Percentiles rank a stretch among this genome's conserved stretches.
Conservation (phyloP, 2,329 filamentous ascomycete species). For the Venturia nashicola region DNA sequence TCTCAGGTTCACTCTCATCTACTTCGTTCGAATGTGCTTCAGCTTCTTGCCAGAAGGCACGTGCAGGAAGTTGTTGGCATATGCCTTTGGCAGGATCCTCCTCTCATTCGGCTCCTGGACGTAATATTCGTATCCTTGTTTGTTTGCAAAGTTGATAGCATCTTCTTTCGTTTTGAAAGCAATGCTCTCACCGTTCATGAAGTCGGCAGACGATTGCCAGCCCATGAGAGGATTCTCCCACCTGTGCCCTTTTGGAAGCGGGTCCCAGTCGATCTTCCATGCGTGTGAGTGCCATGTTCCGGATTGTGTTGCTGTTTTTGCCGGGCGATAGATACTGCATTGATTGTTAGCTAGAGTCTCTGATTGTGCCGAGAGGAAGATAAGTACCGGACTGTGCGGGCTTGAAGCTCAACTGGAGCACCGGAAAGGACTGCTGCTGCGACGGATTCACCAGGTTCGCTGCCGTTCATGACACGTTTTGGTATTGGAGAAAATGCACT, state of each 20-base stretch:
- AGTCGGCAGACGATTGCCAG: slow-evolving; percentile 92
- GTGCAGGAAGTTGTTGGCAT: slow-evolving; percentile 93
- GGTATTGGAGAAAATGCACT: slow-evolving; percentile 88
- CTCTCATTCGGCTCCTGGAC: slow-evolving; percentile 92
- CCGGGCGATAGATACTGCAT: slow-evolving; percentile 76
- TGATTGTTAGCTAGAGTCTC: neutral
- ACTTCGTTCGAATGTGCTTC: slow-evolving; percentile 70
- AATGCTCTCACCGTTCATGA: slow-evolving; percentile 86
- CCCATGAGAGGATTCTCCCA: slow-evolving; percentile 99
- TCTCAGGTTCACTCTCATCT: slow-evolving; percentile 30
- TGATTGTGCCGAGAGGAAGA: neutral
- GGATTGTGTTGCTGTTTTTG: slow-evolving; percentile 94
- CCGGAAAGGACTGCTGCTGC: slow-evolving; percentile 82
- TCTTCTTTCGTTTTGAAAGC: slow-evolving; percentile 91
- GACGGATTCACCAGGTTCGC: slow-evolving; percentile 61
- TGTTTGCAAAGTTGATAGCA: slow-evolving; percentile 88
- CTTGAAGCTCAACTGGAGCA: slow-evolving; percentile 86
- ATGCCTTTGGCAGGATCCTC: slow-evolving; percentile 79
- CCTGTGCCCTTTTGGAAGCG: slow-evolving; percentile 78
- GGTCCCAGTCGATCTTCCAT: slow-evolving; percentile 99
- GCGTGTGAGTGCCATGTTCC: slow-evolving; percentile 71
- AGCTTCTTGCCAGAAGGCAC: slow-evolving; percentile 57
- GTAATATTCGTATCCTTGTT: slow-evolving; percentile 98
- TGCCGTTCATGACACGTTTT: slow-evolving; percentile 80
- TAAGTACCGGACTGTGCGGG: slow-evolving; percentile 76